Base-by-base conservation (phyloP, 441 rosid species). In the Biscutella laevigata region DNA sequence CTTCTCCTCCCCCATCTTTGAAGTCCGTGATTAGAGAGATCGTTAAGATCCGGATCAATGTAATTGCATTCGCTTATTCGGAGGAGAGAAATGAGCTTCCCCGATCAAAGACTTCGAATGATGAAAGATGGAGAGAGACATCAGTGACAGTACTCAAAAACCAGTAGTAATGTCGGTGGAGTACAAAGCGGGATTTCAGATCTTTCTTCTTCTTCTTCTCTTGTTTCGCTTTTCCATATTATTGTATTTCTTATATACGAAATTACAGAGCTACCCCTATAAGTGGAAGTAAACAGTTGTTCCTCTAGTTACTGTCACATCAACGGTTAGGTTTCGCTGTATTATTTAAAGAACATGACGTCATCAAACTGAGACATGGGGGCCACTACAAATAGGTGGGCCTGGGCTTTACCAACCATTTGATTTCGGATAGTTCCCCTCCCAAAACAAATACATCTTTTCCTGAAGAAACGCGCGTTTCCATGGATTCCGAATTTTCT, bases 1-100 rank as follows among this genome's bases (percentile, higher is more conserved):
- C 70, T 77, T 76, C 63, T 72, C 57, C 4, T 71, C 60, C 5
- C 75, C 80, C 86, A 83, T 81, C 70, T 43, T 55, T 7, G 20
- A 47, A 54, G 10, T 29, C 11, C 9, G 0, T 6, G 9, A 16
- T 2, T 1, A 39, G 0, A 5, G 9, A 13, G 3, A 22, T 40
- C 5, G 29, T 3, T 37, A 16, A 55, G 66, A 53, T 62, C 64
- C 9, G 44, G 9, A 16, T 63, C 57, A 47, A 47, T 49, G 59
- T 27, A 65, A 10, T 12, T 4, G 29, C 39, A 59, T 29, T 27
- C 21, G 22, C n/a, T 5, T 11, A 12, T 13, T 14, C 16, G 17
- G 37, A 33, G 26, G 1, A 32, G 41, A 4, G n/a, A 9, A 24
- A 20, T 10, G 4, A 49, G 28, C 32, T 52, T 20, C 12, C 3